phyloP scores from a whole-genome alignment of 139 green algal species.

The Trebouxia sp. region DNA sequence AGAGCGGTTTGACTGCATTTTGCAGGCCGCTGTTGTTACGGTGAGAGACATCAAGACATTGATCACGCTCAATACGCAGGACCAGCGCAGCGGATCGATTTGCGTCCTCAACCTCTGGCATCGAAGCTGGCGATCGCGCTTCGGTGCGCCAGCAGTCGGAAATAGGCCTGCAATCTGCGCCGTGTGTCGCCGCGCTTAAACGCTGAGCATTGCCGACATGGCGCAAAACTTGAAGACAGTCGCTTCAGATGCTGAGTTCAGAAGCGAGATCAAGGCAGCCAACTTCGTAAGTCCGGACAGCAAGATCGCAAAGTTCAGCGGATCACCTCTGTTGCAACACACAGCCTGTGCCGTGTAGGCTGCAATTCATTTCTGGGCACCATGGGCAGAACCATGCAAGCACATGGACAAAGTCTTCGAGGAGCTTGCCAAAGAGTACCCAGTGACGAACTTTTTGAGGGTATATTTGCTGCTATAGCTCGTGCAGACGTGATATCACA shows the following conservation, averaged over 20 bases:
- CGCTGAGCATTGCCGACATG: too few species aligned
- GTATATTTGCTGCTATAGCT: slow-evolving; percentile 29
- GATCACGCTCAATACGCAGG: too few species aligned
- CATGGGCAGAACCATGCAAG: slow-evolving; percentile 83
- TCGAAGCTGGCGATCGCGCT: too few species aligned
- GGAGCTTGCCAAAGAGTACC: slow-evolving; percentile 57
- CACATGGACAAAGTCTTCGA: slow-evolving; percentile 71
- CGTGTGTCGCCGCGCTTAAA: too few species aligned
- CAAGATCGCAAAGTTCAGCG: neutral
- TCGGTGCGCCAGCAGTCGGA: too few species aligned
- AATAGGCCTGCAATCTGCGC: too few species aligned
- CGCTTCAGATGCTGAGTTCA: neutral
- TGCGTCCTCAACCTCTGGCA: too few species aligned
- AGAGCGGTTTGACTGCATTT: too few species aligned
- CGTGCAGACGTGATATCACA: neutral
- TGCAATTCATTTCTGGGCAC: slow-evolving; percentile 79
- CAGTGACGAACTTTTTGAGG: slow-evolving; percentile 44
- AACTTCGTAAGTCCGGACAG: neutral
- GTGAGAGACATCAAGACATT: too few species aligned
- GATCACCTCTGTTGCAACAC: neutral
- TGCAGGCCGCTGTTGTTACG: too few species aligned
- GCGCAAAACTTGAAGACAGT: slow-evolving; percentile 11
- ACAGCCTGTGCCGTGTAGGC: too few species aligned
- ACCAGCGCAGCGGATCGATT: too few species aligned
- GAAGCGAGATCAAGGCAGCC: neutral